Percentiles rank a stretch among this genome's conserved stretches.
Evolutionary conservation across 768 basidiomycete species (phyloP).

Genomic region (Amyloporia xantha): DNA sequence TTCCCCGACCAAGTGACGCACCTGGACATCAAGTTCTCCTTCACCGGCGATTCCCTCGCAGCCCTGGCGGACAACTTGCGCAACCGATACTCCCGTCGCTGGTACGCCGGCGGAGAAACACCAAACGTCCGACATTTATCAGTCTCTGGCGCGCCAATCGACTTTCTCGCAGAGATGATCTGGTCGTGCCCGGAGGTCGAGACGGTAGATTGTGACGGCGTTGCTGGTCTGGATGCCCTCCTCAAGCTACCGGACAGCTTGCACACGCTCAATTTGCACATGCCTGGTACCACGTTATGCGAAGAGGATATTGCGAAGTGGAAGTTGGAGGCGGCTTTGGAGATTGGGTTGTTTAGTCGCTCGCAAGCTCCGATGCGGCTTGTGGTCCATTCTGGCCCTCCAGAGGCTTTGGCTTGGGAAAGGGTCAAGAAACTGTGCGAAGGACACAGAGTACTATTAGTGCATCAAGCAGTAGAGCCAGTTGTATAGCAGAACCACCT

Average conservation of each 20-base stretch:
- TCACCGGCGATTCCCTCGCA: slow-evolving; percentile 15
- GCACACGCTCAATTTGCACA: slow-evolving; percentile 10
- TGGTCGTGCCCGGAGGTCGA: slow-evolving; percentile 10
- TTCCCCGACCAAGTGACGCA: slow-evolving; percentile 27
- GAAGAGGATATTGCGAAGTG: slow-evolving; percentile 11
- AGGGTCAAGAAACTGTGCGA: not conserved
- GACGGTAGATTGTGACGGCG: slow-evolving; percentile 9
- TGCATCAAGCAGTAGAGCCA: too few relatives aligned
- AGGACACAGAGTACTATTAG: not conserved
- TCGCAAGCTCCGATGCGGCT: slow-evolving; percentile 1
- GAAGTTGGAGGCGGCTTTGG: slow-evolving; percentile 9
- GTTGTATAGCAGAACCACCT: too few relatives aligned
- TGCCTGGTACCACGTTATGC: slow-evolving; percentile 1
- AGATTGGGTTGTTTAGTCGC: slow-evolving; percentile 7
- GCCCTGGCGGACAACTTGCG: slow-evolving; percentile 21
- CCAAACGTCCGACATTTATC: slow-evolving; percentile 24
- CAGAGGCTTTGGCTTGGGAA: slow-evolving; percentile 6
- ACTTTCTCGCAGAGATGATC: slow-evolving; percentile 13
- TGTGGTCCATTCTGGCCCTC: slow-evolving; percentile 10
- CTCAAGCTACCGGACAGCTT: slow-evolving; percentile 10
- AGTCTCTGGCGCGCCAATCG: slow-evolving; percentile 7
- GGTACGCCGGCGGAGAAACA: slow-evolving; percentile 27
- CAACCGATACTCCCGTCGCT: slow-evolving; percentile 9
- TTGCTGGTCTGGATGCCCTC: slow-evolving; percentile 8
- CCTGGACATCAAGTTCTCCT: slow-evolving; percentile 29